Evolutionary conservation across 768 basidiomycete genomes (phyloP).

Genomic region (Naganishia antarctica): DNA sequence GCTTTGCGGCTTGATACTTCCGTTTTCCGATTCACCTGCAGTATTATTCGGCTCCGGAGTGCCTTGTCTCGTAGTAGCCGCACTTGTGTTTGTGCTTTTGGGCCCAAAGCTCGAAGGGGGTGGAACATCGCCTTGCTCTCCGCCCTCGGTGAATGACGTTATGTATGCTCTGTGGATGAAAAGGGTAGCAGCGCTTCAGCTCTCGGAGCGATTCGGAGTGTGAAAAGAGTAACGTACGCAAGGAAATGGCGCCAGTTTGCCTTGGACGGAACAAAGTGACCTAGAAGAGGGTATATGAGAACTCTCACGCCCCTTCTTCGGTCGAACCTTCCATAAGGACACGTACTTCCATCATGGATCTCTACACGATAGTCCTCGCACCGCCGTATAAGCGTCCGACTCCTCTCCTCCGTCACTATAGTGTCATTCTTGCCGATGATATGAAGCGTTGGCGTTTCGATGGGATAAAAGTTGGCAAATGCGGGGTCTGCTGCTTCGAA

Average conservation of each 20-base stretch:
- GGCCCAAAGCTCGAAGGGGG: constrained; percentile 28
- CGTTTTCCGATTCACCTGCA: background rate
- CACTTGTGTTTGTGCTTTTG: constrained; percentile 16
- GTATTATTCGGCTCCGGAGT: constrained; percentile 12
- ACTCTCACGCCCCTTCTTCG: too few relatives aligned
- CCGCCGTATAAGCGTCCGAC: constrained; percentile 36
- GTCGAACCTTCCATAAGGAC: background rate
- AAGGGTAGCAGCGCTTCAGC: background rate
- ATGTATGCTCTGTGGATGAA: constrained; percentile 39
- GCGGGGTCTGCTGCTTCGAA: constrained; percentile 37
- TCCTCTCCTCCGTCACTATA: constrained; percentile 43
- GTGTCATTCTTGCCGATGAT: constrained; percentile 44
- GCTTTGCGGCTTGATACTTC: background rate
- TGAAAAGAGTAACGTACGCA: constrained; percentile 1
- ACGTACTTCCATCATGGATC: constrained; percentile 40
- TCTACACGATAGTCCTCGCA: constrained; percentile 41
- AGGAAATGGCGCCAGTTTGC: constrained; percentile 30
- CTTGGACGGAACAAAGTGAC: constrained; percentile 29
- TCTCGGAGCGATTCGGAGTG: background rate
- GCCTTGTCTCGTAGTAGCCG: constrained; percentile 17
- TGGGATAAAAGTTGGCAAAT: constrained; percentile 40
- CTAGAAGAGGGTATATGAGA: constrained; percentile 1
- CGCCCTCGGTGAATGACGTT: constrained; percentile 40
- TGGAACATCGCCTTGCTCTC: constrained; percentile 41
- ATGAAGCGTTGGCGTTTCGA: constrained; percentile 42